Percentiles rank a stretch among this genome's conserved stretches.
phyloP scores from a whole-genome alignment of 2,329 filamentous ascomycete genomes.

The Aspergillus puulaauensis region DNA sequence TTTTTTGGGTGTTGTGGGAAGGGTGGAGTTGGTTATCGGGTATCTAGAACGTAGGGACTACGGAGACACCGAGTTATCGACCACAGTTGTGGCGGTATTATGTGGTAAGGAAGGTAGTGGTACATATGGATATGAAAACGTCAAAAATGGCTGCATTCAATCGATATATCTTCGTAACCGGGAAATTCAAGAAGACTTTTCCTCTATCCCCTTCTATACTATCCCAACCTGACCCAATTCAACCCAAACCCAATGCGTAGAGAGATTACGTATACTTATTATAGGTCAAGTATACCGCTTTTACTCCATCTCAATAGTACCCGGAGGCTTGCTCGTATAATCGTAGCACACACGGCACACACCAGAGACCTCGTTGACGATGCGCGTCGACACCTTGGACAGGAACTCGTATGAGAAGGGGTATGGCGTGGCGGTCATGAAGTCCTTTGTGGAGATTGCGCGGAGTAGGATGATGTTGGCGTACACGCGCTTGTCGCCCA shows the following conservation, averaged over 20 bases:
- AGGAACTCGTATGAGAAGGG: slow-evolving; percentile 66
- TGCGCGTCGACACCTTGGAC: slow-evolving; percentile 63
- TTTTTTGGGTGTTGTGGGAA: neutral
- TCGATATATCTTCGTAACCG: neutral
- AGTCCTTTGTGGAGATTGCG: slow-evolving; percentile 64
- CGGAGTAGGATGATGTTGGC: slow-evolving; percentile 62
- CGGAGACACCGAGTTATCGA: too few species aligned
- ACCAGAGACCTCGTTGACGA: slow-evolving; percentile 74
- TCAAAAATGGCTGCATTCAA: neutral
- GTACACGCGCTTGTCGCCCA: slow-evolving; percentile 67
- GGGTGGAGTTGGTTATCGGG: neutral
- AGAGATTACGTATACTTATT: neutral
- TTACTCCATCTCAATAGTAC: slow-evolving; percentile 74
- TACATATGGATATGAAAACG: neutral
- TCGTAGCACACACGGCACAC: slow-evolving; percentile 27
- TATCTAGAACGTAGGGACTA: neutral
- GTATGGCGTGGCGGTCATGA: slow-evolving; percentile 74
- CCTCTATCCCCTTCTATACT: neutral
- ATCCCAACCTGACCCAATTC: too few species aligned
- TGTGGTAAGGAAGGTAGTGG: neutral
- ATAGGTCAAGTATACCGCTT: too few species aligned
- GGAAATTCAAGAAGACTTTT: neutral
- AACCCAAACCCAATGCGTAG: too few species aligned
- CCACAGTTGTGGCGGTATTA: neutral
- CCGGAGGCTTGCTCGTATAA: slow-evolving; percentile 66